Evolutionary conservation across 495 filamentous ascomycete genomes (phyloP), one percentile per base, ranked within the genome.

Genomic region (Penicillium turbatum): DNA sequence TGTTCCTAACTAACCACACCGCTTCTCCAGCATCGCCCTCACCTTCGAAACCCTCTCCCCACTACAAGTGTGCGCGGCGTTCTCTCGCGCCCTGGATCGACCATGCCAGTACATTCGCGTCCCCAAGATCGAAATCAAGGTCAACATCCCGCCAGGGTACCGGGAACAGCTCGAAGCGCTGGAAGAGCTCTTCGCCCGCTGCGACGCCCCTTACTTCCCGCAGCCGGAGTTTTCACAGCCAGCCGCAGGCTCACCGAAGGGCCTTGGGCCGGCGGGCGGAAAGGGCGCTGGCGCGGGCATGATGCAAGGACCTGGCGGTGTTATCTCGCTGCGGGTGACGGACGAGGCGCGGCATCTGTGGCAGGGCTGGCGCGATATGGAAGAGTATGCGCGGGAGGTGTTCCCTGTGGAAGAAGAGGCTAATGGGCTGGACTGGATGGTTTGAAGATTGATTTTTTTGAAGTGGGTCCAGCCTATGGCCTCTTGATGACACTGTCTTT

Each of bases 381-480:
- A 97, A 62, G 93, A 97, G 68, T 98, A 97, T 69, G 93, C 92
- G 26, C 80, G 89, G 17, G 93, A 98, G 62, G 91, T 95, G 0
- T 98, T 97, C 62, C 91, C 90, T 0, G 76, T 96, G 3, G 93
- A 98, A 69, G 93, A 98, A 73, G 84, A 88, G 54, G 87, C 90
- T 2, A 97, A 98, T 70, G 93, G 92, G 5, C 73, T 92, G 60
- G 86, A 86, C 19, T 98, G 93, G 93, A 95, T 96, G 90, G 63
- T 79, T 68, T 68, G 72, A 79, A 40, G 24, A 35, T 15, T 30
- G 16, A 16, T 10, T n/a, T 24, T 39, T 49, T 26, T 19, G 12
- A 24, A 24, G 17, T 29, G 17, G 37, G 12, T 35, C 27, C 45
- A 21, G 38, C 44, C 41, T 44, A 44, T 34, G 16, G 31, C 15